Evolutionary conservation across 805 yeast genomes (phyloP), one percentile per base, ranked within the genome.

Genomic region (Candida lessepsii): DNA sequence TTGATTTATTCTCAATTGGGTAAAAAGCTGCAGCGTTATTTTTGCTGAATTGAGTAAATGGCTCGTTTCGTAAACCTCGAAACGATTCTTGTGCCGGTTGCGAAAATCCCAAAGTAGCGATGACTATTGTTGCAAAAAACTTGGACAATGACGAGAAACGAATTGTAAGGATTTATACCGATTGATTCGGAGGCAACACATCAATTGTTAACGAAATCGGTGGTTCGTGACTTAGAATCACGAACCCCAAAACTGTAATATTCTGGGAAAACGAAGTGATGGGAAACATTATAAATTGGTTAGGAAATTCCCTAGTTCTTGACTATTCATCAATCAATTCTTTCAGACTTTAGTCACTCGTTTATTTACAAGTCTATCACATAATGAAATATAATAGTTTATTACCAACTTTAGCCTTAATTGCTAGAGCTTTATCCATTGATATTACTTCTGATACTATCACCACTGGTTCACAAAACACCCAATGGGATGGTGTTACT

Each of bases 401-500:
- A 28, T 29, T 47, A 29, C 45, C 51, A 10, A 35, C 49, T 27
- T 45, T 47, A 32, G 47, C 45, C 10, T 41, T 47, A 31, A 42
- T 47, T 35, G 51, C 51, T 29, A 35, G 37, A 16, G 45, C 49
- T n/a, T 35, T 47, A 35, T 34, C 49, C 10, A 29, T 45, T 29
- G 49, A 47, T 19, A 41, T 47, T 24, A 42, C 45, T 24, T 24
- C 44, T 29, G 40, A 47, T 29, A 47, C 51, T 20, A 45, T 47
- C 26, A 43, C 51, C 23, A 45, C 41, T 26, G 51, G 51, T 23
- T 33, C 44, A 3, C 31, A 32, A 29, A 40, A 45, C 20, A 42
- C 46, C 36, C 39, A 47, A 30, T 47, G 43, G 40, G 63, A 61
- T 18, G 52, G 42, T 31, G 41, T 57, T 9, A 43, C 41, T 4